Evolutionary conservation across 2,329 filamentous ascomycete genomes (phyloP), one percentile per base, ranked within the genome.

Genomic region (Verticillium albo-atrum): DNA sequence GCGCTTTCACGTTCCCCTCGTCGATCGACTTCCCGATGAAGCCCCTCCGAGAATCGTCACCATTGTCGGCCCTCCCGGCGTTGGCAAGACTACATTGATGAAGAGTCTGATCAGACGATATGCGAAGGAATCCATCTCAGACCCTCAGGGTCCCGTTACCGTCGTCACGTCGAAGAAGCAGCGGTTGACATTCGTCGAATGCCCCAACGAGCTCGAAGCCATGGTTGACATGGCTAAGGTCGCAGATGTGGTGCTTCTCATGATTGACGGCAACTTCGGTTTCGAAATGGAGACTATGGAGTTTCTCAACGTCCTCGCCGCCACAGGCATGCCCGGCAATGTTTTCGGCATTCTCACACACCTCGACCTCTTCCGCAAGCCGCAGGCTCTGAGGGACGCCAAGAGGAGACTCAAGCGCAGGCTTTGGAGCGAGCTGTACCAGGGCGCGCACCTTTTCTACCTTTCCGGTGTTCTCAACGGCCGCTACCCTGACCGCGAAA

Each of bases 221-320:
- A 97, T 98, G 91, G 93, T 99, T 64, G 95, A 99, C 74, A 84
- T 97, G 59, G 91, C 95, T 61, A 99, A 99, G 76, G 91, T 99
- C 51, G 95, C 96, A 20, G 95, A 99, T 73, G 97, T 99, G 68
- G 91, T 98, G 6, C 82, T 99, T 55, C 83, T 99, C 59, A 95
- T 99, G 91, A 99, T 99, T 67, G 95, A 99, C 71, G 96, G 95
- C 59, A 98, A 98, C 76, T 99, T 90, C 70, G 96, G 95, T 15
- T 99, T 99, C 71, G 95, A 99, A 77, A 99, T 99, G 95, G 95
- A 99, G 82, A 99, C 95, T 0, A 99, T 99, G 95, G 95, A 99
- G 76, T 99, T 99, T 63, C 79, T 99, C 70, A 98, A 97, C 68
- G 88, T 97, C 20, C 80, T 99, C 56, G 89, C 91, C n/a, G 87